Conservation (phyloP, 129 eudicot genomes). For the Flaveria ramosissima region DNA sequence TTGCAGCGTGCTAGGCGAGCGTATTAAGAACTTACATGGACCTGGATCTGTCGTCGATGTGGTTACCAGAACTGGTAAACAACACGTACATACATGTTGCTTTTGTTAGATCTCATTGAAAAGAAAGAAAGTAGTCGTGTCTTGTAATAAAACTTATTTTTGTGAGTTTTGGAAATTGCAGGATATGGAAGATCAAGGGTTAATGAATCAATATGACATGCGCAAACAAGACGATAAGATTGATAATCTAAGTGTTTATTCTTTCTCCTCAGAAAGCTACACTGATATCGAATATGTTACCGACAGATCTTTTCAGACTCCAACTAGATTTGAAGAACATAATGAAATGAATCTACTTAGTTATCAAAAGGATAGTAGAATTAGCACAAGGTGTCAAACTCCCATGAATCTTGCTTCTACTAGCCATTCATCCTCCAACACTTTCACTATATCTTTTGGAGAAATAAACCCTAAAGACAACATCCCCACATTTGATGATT, state of each 20-base stretch:
- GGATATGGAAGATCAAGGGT: conserved; percentile 21
- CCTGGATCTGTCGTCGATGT: conserved; percentile 20
- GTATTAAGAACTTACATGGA: background rate
- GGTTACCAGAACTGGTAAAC: conserved; percentile 25
- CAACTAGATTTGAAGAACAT: background rate
- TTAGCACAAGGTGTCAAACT: background rate
- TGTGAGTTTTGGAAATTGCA: background rate
- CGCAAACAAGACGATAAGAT: background rate
- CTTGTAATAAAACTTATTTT: background rate
- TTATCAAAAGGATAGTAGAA: background rate
- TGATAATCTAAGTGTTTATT: conserved; percentile 4
- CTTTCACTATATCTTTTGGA: conserved; percentile 29
- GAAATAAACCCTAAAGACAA: conserved; percentile 10
- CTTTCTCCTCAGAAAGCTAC: conserved; percentile 6
- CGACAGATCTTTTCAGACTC: background rate
- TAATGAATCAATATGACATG: conserved; percentile 2
- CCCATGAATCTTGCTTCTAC: background rate
- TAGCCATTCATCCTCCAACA: conserved; percentile 17
- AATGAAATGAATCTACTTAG: background rate
- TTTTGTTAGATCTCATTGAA: background rate
- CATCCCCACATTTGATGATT: background rate
- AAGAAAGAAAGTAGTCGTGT: background rate
- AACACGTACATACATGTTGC: background rate
- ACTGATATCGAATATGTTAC: background rate
- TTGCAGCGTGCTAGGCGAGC: background rate